Percentiles rank a stretch among this genome's conserved stretches.
Conservation (phyloP, 2,329 filamentous ascomycete genomes). For the Ascomycota sp. region DNA sequence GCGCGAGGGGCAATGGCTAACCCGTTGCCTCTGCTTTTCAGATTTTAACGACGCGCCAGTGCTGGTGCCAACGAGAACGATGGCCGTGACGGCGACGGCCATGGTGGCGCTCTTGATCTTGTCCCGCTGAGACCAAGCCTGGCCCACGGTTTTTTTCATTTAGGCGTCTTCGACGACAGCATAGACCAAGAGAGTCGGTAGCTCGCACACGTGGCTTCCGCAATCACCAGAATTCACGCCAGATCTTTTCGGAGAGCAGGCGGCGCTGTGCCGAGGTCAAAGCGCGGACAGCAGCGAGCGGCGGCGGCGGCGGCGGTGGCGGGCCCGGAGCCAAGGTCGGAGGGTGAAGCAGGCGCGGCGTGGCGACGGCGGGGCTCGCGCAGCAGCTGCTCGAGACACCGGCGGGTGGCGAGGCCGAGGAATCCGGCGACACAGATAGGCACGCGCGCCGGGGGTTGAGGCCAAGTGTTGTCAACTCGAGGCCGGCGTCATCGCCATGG, state of each 20-base stretch:
- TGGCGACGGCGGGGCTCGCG: not conserved
- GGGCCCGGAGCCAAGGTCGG: too few species aligned
- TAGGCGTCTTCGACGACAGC: too few species aligned
- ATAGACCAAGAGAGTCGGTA: too few species aligned
- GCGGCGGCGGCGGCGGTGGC: not conserved
- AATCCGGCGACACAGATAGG: too few species aligned
- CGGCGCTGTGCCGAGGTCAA: constrained; percentile 6
- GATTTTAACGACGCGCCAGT: constrained; percentile 29
- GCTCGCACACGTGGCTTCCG: not conserved
- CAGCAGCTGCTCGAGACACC: too few species aligned
- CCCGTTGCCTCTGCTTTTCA: constrained; percentile 24
- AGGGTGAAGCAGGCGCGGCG: too few species aligned
- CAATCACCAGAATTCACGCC: constrained; percentile 10
- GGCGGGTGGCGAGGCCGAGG: too few species aligned
- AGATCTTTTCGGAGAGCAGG: constrained; percentile 7
- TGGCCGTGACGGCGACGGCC: constrained; percentile 24
- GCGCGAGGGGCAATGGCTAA: too few species aligned
- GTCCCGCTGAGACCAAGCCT: constrained; percentile 11
- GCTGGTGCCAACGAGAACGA: constrained; percentile 24
- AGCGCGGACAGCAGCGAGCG: constrained; percentile 1
- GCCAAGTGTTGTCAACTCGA: too few species aligned
- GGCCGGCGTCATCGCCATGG: too few species aligned
- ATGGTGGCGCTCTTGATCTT: constrained; percentile 14
- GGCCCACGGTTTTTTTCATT: too few species aligned
- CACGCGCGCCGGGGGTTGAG: too few species aligned